These are phyloP conservation scores for Fusarium sp. DNA, from an alignment of 2,329 filamentous ascomycete genomes.

Conservation along the genomic window DNA sequence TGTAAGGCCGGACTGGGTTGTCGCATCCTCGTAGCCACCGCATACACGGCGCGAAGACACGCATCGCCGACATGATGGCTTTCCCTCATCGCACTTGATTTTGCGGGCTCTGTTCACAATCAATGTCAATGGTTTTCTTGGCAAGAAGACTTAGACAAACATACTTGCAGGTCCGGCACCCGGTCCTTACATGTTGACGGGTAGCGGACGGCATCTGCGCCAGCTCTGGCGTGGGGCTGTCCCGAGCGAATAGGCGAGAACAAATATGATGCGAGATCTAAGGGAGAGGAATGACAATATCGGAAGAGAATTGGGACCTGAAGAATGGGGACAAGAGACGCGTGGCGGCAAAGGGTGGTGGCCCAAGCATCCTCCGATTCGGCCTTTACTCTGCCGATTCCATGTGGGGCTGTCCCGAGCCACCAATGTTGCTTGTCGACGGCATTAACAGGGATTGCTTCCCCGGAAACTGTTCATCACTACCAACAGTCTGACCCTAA, in stretches of 20 bases:
- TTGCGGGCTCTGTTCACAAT: neutral
- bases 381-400: neutral
- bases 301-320: neutral
- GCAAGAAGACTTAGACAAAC: neutral
- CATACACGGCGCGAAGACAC: conserved; percentile 6
- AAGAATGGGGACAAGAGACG: neutral
- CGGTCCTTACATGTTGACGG: neutral
- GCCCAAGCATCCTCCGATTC: neutral
- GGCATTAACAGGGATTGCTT: neutral
- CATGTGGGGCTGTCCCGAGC: conserved; percentile 9
- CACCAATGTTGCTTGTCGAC: neutral
- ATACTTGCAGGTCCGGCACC: conserved; percentile 13
- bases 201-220: neutral
- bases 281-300: neutral
- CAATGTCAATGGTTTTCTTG: neutral
- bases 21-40: neutral
- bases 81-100: conserved; percentile 13
- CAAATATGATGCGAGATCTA: neutral
- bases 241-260: neutral
- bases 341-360: neutral
- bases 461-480: too few species aligned
- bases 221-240: neutral
- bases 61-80: conserved; percentile 11
- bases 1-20: neutral
- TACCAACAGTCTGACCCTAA: neutral